These are phyloP conservation scores for Solanum ahanhuiri DNA, from an alignment of 257 asterid genomes.

Conservation along the genomic window DNA sequence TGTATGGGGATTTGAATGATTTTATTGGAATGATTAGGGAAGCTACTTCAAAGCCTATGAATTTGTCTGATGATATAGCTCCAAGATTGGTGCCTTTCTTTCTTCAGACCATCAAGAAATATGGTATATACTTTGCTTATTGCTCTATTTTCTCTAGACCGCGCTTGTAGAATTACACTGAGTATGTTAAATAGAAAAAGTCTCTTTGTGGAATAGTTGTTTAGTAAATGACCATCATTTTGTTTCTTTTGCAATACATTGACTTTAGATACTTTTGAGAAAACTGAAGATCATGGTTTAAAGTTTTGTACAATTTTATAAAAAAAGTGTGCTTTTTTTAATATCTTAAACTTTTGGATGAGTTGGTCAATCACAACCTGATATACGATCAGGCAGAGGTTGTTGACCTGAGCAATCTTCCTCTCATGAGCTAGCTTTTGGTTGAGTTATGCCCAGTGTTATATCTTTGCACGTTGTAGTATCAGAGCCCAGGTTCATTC, in stretches of 20 bases:
- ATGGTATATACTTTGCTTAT: not conserved
- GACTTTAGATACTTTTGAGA: not conserved
- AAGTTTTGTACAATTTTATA: too few relatives aligned
- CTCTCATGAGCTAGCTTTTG: not conserved
- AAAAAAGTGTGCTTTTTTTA: not conserved
- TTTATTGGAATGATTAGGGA: not conserved
- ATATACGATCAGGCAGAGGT: not conserved
- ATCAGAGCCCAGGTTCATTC: not conserved
- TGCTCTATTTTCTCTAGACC: not conserved
- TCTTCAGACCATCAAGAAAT: not conserved
- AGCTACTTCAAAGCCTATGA: slow-evolving; percentile 3
- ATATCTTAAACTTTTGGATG: not conserved
- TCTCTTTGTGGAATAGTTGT: not conserved
- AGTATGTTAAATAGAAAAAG: too few relatives aligned
- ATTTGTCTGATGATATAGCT: slow-evolving; percentile 3
- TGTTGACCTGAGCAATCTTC: not conserved
- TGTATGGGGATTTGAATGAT: slow-evolving; percentile 15
- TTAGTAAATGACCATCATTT: not conserved
- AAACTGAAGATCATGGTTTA: not conserved
- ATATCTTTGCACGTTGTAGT: not conserved
- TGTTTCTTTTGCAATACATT: not conserved
- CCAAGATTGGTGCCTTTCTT: slow-evolving; percentile 5
- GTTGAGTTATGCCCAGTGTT: not conserved
- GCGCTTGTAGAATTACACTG: not conserved
- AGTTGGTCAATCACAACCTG: not conserved